Conservation (phyloP, 2,329 filamentous ascomycete species). For the Hypocrella siamensis region DNA sequence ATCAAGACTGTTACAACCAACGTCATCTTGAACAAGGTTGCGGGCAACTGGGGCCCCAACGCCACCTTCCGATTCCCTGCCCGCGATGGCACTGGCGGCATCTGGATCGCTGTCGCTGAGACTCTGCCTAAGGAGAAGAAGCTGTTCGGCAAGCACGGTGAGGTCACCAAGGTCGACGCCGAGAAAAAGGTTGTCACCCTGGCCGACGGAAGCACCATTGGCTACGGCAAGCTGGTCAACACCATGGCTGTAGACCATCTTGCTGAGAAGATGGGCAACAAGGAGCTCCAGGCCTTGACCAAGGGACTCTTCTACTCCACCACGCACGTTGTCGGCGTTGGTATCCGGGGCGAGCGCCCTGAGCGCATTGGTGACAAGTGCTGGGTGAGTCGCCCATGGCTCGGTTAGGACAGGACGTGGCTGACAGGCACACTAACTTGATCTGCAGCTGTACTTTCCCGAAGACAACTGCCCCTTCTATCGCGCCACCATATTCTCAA, state of each 20-base stretch:
- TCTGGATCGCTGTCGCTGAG: slow-evolving; percentile 95
- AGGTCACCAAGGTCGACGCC: slow-evolving; percentile 76
- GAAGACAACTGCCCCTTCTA: slow-evolving; percentile 99
- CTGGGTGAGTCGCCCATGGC: slow-evolving; percentile 77
- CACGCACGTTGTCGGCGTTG: slow-evolving; percentile 93
- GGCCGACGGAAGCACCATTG: slow-evolving; percentile 71
- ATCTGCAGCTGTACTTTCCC: slow-evolving; percentile 74
- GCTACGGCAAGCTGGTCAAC: slow-evolving; percentile 83
- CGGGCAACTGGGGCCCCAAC: slow-evolving; percentile 96
- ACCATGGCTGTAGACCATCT: slow-evolving; percentile 93
- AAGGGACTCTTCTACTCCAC: slow-evolving; percentile 94
- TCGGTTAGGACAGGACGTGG: no score
- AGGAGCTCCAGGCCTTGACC: slow-evolving; percentile 66
- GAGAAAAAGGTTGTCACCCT: slow-evolving; percentile 70
- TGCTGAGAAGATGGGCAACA: slow-evolving; percentile 72
- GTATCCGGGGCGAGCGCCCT: slow-evolving; percentile 78
- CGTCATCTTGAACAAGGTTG: slow-evolving; percentile 88
- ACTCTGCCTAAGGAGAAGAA: slow-evolving; percentile 88
- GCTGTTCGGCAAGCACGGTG: slow-evolving; percentile 70
- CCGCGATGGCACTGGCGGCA: slow-evolving; percentile 87
- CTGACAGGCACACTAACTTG: slow-evolving; percentile 2
- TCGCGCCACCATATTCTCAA: slow-evolving; percentile 98
- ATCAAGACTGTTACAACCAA: slow-evolving; percentile 89
- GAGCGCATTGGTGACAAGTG: slow-evolving; percentile 98
- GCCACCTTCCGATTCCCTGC: slow-evolving; percentile 97